Percentiles rank a stretch among this genome's conserved stretches.
Evolutionary conservation across 768 basidiomycete species (phyloP).

Genomic region (Naematelia aurantialba): DNA sequence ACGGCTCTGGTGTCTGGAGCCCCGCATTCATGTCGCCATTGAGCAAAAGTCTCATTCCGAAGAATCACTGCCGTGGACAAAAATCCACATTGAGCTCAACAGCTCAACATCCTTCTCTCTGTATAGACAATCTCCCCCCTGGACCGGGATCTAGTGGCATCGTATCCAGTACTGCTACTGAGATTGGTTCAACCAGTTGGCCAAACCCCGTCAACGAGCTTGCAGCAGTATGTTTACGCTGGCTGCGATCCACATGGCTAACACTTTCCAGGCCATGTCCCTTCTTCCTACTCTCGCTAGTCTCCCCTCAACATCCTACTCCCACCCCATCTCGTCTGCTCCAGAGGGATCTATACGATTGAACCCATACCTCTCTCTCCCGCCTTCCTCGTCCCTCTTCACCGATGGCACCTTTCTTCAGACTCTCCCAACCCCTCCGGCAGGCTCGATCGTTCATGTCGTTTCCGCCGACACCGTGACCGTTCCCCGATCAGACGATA

Average conservation of each 20-base stretch:
- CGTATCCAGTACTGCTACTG: no score
- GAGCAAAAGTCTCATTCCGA: background rate
- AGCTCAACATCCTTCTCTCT: background rate
- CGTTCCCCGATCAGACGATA: conserved; percentile 22
- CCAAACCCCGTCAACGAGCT: no score
- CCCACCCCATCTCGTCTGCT: conserved; percentile 34
- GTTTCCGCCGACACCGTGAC: conserved; percentile 28
- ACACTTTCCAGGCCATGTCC: conserved; percentile 14
- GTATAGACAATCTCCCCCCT: no score
- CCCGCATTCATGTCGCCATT: background rate
- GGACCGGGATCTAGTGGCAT: no score
- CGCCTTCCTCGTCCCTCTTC: conserved; percentile 31
- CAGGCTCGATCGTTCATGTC: conserved; percentile 32
- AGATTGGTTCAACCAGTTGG: no score
- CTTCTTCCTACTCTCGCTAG: conserved; percentile 27
- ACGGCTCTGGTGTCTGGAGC: background rate
- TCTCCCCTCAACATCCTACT: conserved; percentile 33
- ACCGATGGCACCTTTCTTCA: conserved; percentile 40
- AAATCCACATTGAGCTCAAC: no score
- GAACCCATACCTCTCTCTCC: conserved; percentile 43
- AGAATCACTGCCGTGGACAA: background rate
- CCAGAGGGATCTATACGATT: conserved; percentile 26
- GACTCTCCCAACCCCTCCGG: conserved; percentile 28
- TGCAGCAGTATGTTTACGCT: background rate
- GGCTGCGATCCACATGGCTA: background rate